Evolutionary conservation across 768 basidiomycete species (phyloP).

Genomic region (Kwoniella botswanensis): DNA sequence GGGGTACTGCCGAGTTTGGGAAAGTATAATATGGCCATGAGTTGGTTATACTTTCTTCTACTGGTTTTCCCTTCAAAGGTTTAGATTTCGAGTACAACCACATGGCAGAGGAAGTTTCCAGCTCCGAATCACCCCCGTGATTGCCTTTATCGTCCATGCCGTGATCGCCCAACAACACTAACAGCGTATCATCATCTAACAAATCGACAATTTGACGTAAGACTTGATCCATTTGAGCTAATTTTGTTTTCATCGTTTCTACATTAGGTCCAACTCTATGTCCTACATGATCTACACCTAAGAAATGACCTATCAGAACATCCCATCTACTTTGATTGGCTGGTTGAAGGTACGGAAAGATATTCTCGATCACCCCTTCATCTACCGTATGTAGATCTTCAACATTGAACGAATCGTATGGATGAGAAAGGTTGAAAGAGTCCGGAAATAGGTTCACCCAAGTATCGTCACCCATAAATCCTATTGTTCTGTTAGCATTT

Average conservation of each 20-base stretch:
- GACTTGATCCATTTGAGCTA: constrained; percentile 84
- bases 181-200: constrained; percentile 78
- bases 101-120: constrained; percentile 81
- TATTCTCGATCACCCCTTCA: constrained; percentile 79
- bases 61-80: constrained; percentile 55
- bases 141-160: constrained; percentile 96
- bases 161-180: constrained; percentile 92
- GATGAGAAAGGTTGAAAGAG: constrained; percentile 77
- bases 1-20: constrained; percentile 58
- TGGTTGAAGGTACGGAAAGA: constrained; percentile 73
- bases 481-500: constrained; percentile 64
- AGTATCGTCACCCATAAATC: constrained; percentile 96
- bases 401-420: constrained; percentile 97
- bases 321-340: constrained; percentile 69
- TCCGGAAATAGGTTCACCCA: constrained; percentile 89
- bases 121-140: constrained; percentile 86
- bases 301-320: constrained; percentile 86
- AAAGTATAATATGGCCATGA: constrained; percentile 40
- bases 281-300: constrained; percentile 96
- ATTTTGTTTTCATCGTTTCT: constrained; percentile 80
- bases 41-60: constrained; percentile 4
- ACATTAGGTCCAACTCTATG: constrained; percentile 92
- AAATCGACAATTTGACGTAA: constrained; percentile 72
- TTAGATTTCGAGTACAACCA: constrained; percentile 90
- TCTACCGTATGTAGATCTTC: constrained; percentile 97